phyloP scores from a whole-genome alignment of 1,284 basidiomycete species.

The Cutaneotrichosporon mucoides region DNA sequence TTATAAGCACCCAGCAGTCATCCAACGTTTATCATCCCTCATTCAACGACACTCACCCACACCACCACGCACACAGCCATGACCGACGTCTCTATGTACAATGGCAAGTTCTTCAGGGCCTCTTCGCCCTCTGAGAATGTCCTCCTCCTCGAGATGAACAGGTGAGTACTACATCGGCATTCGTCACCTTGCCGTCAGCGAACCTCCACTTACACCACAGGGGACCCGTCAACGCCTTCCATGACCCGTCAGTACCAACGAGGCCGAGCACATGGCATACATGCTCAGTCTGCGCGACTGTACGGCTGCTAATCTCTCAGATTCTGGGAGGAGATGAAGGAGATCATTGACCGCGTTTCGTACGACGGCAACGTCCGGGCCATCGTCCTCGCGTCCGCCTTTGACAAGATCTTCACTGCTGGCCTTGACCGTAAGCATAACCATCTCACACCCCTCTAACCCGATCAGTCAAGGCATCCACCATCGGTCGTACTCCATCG shows the following conservation, averaged over 20 bases:
- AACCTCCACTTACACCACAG: slow-evolving; percentile 44
- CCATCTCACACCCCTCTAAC: not conserved
- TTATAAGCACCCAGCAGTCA: too few species aligned
- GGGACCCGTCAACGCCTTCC: slow-evolving; percentile 71
- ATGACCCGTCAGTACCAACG: slow-evolving; percentile 53
- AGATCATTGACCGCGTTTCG: slow-evolving; percentile 59
- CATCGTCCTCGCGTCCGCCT: slow-evolving; percentile 65
- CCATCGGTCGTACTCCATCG: slow-evolving; percentile 15
- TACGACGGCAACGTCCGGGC: slow-evolving; percentile 60
- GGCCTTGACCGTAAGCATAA: slow-evolving; percentile 68
- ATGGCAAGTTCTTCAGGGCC: slow-evolving; percentile 35
- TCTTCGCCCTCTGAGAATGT: slow-evolving; percentile 28
- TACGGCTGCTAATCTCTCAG: slow-evolving; percentile 46
- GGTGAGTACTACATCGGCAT: slow-evolving; percentile 29
- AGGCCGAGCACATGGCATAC: too few species aligned
- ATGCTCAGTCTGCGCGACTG: not conserved
- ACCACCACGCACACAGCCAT: not conserved
- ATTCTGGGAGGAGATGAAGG: slow-evolving; percentile 67
- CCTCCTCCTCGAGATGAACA: slow-evolving; percentile 45
- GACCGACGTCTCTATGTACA: slow-evolving; percentile 13
- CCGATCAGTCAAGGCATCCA: slow-evolving; percentile 7
- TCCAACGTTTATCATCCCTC: not conserved
- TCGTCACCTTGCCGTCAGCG: not conserved
- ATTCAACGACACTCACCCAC: not conserved
- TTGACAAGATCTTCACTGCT: slow-evolving; percentile 71